Base-by-base conservation (phyloP, 257 asterid genomes). In the Capsicum chinense region DNA sequence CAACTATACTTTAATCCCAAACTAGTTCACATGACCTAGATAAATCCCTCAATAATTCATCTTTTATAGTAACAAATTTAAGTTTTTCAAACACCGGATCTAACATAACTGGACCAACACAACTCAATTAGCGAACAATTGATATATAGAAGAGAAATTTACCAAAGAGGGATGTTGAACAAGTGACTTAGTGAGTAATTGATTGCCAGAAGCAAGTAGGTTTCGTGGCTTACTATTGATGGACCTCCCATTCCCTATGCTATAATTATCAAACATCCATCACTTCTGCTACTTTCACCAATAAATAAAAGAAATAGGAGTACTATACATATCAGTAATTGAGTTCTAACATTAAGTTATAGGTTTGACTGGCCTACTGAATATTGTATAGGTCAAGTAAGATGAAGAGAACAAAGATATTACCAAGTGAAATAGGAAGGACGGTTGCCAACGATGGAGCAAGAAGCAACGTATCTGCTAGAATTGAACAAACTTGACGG, bases 131-230 rank as follows among this genome's bases (percentile, higher is more conserved):
- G 63, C 10, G 60, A 13, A 64, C 5, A 26, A 26, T 56, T 6
- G 56, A 5, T 4, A 26, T 14, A 44, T 19, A 80, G 26, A 19
- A 56, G 7, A 81, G 15, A 59, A 4, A 64, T 64, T 92, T 87
- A 92, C 99, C 97, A 95, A 85, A 66, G 98, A 93, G 14, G 91
- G 89, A 71, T 92, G 97, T 12, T 95, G 93, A 87, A 92, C 82
- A 26, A 94, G 91, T 21, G 92, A 83, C 89, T 90, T 90, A 33
- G 69, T 64, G 58, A 90, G 88, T 47, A 88, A 42, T 78, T 86
- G 95, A 47, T 90, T 88, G 88, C 80, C 85, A 26, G 88, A 89
- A 76, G 89, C 84, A 76, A 92, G 66, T 16, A 95, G 86, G 81
- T 84, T 90, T 37, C 98, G 99, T 59, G 99, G 97, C 42, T 90